Evolutionary conservation across 2,329 filamentous ascomycete species (phyloP).

Genomic region (Hymenoscyphus infarciens): DNA sequence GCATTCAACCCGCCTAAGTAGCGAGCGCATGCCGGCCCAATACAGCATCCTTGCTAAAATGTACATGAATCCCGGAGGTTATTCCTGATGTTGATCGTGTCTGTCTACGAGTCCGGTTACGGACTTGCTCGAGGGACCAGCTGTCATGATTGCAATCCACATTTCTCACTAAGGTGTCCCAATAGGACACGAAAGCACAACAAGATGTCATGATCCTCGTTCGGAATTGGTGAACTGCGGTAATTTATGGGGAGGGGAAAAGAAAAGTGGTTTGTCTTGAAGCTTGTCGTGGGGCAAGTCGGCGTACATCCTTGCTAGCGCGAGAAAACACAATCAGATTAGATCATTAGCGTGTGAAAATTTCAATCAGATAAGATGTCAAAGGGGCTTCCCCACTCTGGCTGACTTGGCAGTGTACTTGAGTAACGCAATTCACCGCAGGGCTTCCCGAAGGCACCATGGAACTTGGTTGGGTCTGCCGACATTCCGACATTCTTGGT

Average conservation of each 20-base stretch:
- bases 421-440: not conserved
- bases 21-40: not conserved
- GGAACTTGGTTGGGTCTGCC: too few species aligned
- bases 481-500: too few species aligned
- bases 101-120: not conserved
- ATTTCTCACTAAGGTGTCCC: not conserved
- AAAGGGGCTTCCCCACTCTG: not conserved
- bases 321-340: not conserved
- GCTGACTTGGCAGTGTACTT: not conserved
- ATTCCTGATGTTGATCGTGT: not conserved
- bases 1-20: not conserved
- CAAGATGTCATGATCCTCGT: not conserved
- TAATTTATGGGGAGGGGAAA: not conserved
- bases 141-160: too few species aligned
- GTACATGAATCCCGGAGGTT: not conserved
- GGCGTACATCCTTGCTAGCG: not conserved
- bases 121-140: not conserved
- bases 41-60: not conserved
- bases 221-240: not conserved
- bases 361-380: slow-evolving; percentile 3
- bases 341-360: slow-evolving; percentile 5
- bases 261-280: not conserved
- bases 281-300: not conserved
- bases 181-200: not conserved
- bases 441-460: too few species aligned